Conservation (phyloP, 2,329 filamentous ascomycete species). For the Neopestalotiopsis clavispora region DNA sequence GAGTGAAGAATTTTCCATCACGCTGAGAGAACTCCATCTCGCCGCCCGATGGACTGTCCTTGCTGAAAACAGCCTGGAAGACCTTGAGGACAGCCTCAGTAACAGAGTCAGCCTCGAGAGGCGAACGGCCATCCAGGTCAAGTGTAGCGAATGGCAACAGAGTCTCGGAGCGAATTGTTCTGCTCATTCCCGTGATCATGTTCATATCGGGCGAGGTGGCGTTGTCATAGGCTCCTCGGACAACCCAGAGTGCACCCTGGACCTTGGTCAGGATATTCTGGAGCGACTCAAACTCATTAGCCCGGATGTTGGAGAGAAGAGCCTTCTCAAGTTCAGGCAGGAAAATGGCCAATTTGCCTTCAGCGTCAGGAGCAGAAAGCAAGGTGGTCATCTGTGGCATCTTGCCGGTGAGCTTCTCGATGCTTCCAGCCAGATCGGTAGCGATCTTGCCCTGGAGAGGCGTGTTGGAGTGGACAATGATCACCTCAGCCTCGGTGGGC, state of each 20-base stretch:
- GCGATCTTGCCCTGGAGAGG: conserved; percentile 38
- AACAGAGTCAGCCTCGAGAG: conserved; percentile 25
- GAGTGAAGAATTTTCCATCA: conserved; percentile 43
- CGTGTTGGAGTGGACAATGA: conserved; percentile 43
- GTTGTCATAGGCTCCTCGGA: conserved; percentile 38
- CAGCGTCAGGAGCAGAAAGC: conserved; percentile 29
- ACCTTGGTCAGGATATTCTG: conserved; percentile 34
- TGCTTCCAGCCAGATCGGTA: conserved; percentile 35
- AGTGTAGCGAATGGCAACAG: conserved; percentile 38
- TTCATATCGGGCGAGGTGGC: conserved; percentile 37
- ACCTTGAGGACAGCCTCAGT: conserved; percentile 36
- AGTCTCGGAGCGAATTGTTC: conserved; percentile 39
- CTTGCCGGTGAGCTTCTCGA: conserved; percentile 39
- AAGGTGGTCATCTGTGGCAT: conserved; percentile 37
- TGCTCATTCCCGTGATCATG: conserved; percentile 38
- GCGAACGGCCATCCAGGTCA: conserved; percentile 34
- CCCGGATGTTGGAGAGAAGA: conserved; percentile 45
- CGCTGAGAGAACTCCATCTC: conserved; percentile 51
- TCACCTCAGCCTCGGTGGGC: conserved; percentile 36
- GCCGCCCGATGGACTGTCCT: conserved; percentile 33
- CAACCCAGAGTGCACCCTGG: conserved; percentile 42
- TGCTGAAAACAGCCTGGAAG: conserved; percentile 41
- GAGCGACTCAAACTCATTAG: conserved; percentile 40
- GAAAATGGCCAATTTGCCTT: conserved; percentile 46
- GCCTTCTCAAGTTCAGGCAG: conserved; percentile 50